Evolutionary conservation across 805 yeast species (phyloP), one percentile per base, ranked within the genome.

Genomic region (Dipodascopsis uninucleata): DNA sequence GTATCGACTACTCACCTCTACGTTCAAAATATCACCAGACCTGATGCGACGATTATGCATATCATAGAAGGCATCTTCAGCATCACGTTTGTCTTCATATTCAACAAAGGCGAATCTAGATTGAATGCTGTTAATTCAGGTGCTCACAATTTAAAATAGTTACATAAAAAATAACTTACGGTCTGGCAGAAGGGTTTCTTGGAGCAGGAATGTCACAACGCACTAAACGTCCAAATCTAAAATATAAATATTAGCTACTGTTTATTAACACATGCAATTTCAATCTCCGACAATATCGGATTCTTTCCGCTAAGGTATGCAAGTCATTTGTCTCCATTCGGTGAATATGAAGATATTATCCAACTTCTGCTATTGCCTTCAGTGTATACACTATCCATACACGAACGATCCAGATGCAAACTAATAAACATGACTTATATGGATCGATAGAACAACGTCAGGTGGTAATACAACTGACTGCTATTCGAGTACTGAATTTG

Each of bases 161-260:
- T 28, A 20, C 28, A n/a, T 14, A 17, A 18, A 20, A 6, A 9
- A 6, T n/a, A 5, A 45, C 58, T 8, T 39, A 56, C 55, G 59
- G 53, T 42, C 45, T 40, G n/a, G 45, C 39, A 26, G 36, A 35
- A 12, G 55, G 47, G 36, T 45, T 39, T 25, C 58, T 46, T 2
- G 64, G 59, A 14, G 63, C 58, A 3, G 64, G 64, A 29, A 60
- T 61, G 44, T 60, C 64, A 34, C 64, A 60, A 16, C 64, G 55
- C 25, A 60, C 47, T 18, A 60, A 45, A 14, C 56, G 54, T 3
- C 64, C 64, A 26, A 56, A 61, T 29, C 63, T 59, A 32, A 10
- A 48, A 23, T 5, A 10, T 25, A 16, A n/a, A 20, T n/a, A 16
- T 16, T 17, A 10, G 24, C 10, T 26, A 37, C n/a, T n/a, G n/a